Evolutionary conservation across 2,329 filamentous ascomycete species (phyloP), one percentile per base, ranked within the genome.

Genomic region (Claviceps maximensis): DNA sequence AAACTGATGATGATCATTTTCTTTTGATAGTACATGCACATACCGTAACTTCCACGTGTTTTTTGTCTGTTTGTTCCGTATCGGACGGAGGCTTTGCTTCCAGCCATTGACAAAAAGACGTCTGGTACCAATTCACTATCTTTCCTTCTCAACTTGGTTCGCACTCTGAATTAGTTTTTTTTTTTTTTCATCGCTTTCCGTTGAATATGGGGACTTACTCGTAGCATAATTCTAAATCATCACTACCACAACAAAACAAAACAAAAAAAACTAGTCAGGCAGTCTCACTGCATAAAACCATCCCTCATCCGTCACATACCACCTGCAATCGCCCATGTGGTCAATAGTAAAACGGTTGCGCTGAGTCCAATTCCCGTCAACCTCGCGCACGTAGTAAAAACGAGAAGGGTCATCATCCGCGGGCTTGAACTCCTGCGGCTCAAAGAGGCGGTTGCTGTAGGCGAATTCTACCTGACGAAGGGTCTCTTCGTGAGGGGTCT

Each of bases 381-480:
- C 66, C 67, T 84, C 79, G 54, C 78, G 76, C 59, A 77, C 73
- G 69, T 74, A 79, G 68, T 83, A 84, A 69, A 79, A 76, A 56
- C 79, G 78, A 46, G 71, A 72, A 41, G 76, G 74, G 65, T 82
- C 75, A 57, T 80, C 74, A 60, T 83, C 80, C 21, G 74, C 72
- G 2, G 81, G 81, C 65, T 81, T 79, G 62, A 83, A 80, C 59
- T 82, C 79, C 69, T 83, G 79, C 17, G 77, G 74, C 63, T 79
- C 74, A 58, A 75, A 73, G 58, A 76, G 67, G 58, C 71, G 70
- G 63, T 75, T 76, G 57, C 68, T 64, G 55, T 72, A 62, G n/a
- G 75, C 74, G 57, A 76, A 72, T 59, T 75, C 67, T 46, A 72
- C 63, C 62, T 76, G 73, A 54, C 75, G 71, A 21, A 72, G 62